Base-by-base conservation (phyloP, 345 rosid species). In the Melaleuca quinquenervia region DNA sequence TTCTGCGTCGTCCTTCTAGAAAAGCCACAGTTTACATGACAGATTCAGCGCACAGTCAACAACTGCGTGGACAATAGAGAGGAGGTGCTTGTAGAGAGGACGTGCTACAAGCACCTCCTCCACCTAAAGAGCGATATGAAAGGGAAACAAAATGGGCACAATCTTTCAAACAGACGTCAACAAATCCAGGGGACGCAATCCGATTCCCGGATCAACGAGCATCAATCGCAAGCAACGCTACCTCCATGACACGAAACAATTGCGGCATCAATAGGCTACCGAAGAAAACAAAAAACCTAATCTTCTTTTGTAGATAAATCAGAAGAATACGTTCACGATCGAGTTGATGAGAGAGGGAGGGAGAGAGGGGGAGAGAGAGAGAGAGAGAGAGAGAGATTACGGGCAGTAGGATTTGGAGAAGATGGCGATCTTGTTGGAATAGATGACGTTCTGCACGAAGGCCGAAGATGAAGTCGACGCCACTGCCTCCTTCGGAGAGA, bases 321-420 rank as follows among this genome's bases (percentile, higher is more conserved):
- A 24, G 48, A 18, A 9, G 24, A 36, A 41, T 6, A 6, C 48
- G 48, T 70, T 41, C 80, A 5, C 80, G 20, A 20, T 70, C 26
- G 80, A 70, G 26, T 5, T 5, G 3, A 76, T 50, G 29, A 15
- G 3, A 6, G n/a, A n/a, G n/a, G n/a, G n/a, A n/a, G n/a, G n/a
- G n/a, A n/a, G n/a, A n/a, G n/a, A n/a, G 16, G 3, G 7, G 29
- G 44, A 44, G 52, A 36, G 53, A 44, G 32, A 85, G 49, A 49
- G 50, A 82, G 13, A 84, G 62, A 80, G 85, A 83, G 18, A 56
- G 29, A 48, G 45, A 52, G 84, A 90, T 51, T 91, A 96, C 98
- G 99, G 98, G 93, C 99, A 96, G 87, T 95, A 96, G 20, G 99
- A 96, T 75, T 96, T 96, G 90, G 99, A 96, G 94, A 96, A 96